Conservation (phyloP, 192 early-diverging fungal species). For the Linnemannia hyalina region DNA sequence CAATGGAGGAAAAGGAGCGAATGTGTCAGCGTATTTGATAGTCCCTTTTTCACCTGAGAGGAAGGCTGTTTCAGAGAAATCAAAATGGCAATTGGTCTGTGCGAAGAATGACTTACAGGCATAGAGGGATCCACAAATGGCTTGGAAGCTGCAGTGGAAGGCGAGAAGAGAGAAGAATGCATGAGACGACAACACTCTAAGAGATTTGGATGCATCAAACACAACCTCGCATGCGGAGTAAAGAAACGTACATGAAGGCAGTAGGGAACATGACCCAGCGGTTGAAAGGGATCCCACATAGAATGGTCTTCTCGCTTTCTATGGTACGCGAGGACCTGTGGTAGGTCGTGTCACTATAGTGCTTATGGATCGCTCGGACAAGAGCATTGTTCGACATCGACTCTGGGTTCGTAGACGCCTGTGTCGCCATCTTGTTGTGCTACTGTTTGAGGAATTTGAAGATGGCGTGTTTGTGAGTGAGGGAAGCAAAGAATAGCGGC, state of each 20-base stretch:
- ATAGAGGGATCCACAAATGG: conserved; percentile 73
- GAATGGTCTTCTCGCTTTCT: conserved; percentile 49
- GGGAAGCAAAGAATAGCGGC: neutral
- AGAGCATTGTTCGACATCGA: conserved; percentile 7
- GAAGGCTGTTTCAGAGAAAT: neutral
- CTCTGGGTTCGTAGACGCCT: conserved; percentile 9
- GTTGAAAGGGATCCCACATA: conserved; percentile 58
- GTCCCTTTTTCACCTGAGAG: neutral
- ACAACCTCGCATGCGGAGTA: too few species aligned
- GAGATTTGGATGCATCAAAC: neutral
- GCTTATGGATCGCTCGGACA: conserved; percentile 25
- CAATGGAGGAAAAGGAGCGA: neutral
- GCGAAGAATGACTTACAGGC: conserved; percentile 56
- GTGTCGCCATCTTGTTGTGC: conserved; percentile 13
- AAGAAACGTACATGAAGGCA: conserved; percentile 60
- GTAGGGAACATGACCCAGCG: conserved; percentile 73
- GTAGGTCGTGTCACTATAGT: conserved; percentile 53
- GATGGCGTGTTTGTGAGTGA: neutral
- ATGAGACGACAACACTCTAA: neutral
- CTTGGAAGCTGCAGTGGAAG: conserved; percentile 59
- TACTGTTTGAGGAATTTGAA: neutral
- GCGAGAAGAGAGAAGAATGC: neutral
- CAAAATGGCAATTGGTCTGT: conserved; percentile 5
- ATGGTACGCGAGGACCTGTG: conserved; percentile 27
- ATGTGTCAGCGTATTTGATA: neutral